Evolutionary conservation across 2,329 filamentous ascomycete species (phyloP).

Genomic region (Alternaria incomplexa): DNA sequence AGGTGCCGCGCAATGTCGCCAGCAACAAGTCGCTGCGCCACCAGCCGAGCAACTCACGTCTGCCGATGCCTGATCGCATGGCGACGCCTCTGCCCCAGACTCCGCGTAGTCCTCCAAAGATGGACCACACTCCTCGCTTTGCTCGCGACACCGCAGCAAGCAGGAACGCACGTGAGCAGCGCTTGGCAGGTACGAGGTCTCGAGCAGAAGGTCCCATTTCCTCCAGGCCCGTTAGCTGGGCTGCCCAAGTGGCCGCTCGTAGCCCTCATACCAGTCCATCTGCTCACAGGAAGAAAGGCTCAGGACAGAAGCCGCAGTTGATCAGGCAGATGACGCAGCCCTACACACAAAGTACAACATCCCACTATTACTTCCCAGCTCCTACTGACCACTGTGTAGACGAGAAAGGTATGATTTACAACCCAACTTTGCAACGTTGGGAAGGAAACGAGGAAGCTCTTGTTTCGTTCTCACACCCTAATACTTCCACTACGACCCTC

Average conservation of each 20-base stretch:
- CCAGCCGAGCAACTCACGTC: constrained; percentile 55
- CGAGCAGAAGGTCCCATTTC: constrained; percentile 57
- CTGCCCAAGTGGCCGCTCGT: constrained; percentile 59
- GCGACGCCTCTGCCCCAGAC: constrained; percentile 55
- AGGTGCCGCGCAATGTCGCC: constrained; percentile 74
- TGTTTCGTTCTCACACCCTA: constrained; percentile 68
- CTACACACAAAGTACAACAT: constrained; percentile 76
- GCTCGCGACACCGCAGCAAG: constrained; percentile 71
- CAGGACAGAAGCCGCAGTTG: constrained; percentile 79
- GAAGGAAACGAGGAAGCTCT: constrained; percentile 94
- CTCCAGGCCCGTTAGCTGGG: constrained; percentile 65
- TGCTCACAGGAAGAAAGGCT: constrained; percentile 53
- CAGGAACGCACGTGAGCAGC: constrained; percentile 68
- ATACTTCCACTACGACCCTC: constrained; percentile 56
- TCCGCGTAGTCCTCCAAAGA: constrained; percentile 62
- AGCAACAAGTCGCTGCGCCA: constrained; percentile 67
- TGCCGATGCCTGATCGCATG: constrained; percentile 54
- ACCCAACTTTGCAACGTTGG: constrained; percentile 85
- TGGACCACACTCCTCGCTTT: constrained; percentile 65
- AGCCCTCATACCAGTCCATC: constrained; percentile 59
- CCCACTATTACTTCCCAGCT: neutral
- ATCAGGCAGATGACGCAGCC: constrained; percentile 84
- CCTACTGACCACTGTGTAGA: constrained; percentile 58
- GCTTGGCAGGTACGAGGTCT: constrained; percentile 55
- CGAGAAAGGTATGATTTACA: constrained; percentile 96